Percentiles rank a stretch among this genome's conserved stretches.
phyloP scores from a whole-genome alignment of 805 yeast species.

The Barnettozyma sp. region DNA sequence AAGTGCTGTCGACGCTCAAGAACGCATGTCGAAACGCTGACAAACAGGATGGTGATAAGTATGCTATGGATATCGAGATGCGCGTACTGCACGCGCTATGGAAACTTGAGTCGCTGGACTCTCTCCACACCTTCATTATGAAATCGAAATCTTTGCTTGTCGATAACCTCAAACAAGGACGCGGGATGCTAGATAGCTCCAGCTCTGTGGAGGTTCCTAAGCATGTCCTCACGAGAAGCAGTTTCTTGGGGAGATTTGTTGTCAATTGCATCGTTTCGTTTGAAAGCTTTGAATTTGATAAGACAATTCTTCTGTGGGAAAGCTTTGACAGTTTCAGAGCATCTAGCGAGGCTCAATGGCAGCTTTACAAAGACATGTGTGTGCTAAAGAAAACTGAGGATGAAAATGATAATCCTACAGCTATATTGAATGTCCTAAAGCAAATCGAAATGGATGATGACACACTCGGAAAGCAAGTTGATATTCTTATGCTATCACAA shows the following conservation, averaged over 20 bases:
- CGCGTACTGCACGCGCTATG: slow-evolving; percentile 35
- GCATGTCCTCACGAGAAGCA: slow-evolving; percentile 29
- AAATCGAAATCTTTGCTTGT: slow-evolving; percentile 28
- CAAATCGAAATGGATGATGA: slow-evolving; percentile 5
- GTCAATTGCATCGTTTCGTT: slow-evolving; percentile 33
- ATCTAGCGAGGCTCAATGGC: slow-evolving; percentile 22
- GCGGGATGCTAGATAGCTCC: slow-evolving; percentile 17
- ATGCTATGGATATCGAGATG: slow-evolving; percentile 27
- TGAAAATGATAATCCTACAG: slow-evolving; percentile 19
- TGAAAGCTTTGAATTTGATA: slow-evolving; percentile 42
- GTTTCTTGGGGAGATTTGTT: slow-evolving; percentile 43
- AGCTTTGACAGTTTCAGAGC: slow-evolving; percentile 33
- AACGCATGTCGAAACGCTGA: slow-evolving; percentile 18
- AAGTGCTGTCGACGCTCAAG: slow-evolving; percentile 24
- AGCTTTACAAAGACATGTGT: too few relatives aligned
- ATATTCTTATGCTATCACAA: slow-evolving; percentile 38
- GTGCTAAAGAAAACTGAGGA: slow-evolving; percentile 16
- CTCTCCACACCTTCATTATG: slow-evolving; percentile 34
- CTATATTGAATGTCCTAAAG: slow-evolving; percentile 13
- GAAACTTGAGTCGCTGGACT: slow-evolving; percentile 43
- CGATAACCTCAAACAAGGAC: slow-evolving; percentile 30
- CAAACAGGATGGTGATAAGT: slow-evolving; percentile 15
- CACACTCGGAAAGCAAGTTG: slow-evolving; percentile 6
- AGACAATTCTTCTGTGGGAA: slow-evolving; percentile 36
- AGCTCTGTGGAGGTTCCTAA: slow-evolving; percentile 13